phyloP scores from a whole-genome alignment of 352 stramenopile species.

The Pythium brachiatum region DNA sequence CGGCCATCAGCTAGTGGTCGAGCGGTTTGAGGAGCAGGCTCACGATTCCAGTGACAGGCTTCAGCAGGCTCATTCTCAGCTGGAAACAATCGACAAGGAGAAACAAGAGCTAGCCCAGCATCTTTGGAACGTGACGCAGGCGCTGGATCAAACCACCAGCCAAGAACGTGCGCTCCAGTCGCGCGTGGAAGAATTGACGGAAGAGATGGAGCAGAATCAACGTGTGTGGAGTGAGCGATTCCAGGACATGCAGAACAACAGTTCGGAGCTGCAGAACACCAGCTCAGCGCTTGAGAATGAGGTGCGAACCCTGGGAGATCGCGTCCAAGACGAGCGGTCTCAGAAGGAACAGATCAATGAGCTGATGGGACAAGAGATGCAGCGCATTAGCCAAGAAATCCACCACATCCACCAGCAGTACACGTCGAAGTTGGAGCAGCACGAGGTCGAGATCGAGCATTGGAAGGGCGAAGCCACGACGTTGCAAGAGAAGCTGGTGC shows the following conservation, averaged over 20 bases:
- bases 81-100: conserved; percentile 27
- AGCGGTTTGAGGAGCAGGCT: conserved; percentile 20
- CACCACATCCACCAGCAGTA: conserved; percentile 33
- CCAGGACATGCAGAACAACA: conserved; percentile 44
- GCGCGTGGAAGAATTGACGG: conserved; percentile 7
- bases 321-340: conserved; percentile 36
- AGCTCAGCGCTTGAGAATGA: conserved; percentile 39
- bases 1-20: conserved; percentile 17
- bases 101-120: conserved; percentile 66
- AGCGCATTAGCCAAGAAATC: conserved; percentile 39
- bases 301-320: conserved; percentile 31
- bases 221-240: conserved; percentile 35
- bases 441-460: conserved; percentile 23
- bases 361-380: conserved; percentile 47
- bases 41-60: neutral
- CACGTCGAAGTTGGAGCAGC: conserved; percentile 26
- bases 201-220: conserved; percentile 32
- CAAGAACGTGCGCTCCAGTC: conserved; percentile 31
- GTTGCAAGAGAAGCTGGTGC: conserved; percentile 23
- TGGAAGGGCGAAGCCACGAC: conserved; percentile 23
- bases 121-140: conserved; percentile 56
- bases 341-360: conserved; percentile 75
- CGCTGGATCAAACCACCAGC: conserved; percentile 35
- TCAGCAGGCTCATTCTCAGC: conserved; percentile 10
- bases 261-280: conserved; percentile 30